Conservation (phyloP, 2,329 filamentous ascomycete species). For the Talaromyces sp. region DNA sequence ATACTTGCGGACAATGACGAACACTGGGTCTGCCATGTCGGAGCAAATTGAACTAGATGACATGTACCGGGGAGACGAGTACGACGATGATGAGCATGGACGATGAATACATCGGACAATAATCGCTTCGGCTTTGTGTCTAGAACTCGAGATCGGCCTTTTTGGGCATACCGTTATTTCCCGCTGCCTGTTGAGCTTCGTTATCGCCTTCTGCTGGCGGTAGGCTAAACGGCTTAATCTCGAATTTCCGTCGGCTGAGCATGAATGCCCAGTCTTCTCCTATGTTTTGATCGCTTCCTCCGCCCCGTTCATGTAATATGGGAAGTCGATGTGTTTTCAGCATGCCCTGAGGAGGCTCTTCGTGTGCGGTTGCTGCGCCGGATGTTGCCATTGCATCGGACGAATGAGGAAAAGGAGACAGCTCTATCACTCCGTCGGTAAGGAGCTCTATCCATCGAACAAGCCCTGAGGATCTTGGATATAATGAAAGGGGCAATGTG, state of each 20-base stretch:
- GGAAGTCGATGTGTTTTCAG: conserved; percentile 78
- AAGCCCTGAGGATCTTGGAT: conserved; percentile 68
- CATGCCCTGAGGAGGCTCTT: conserved; percentile 80
- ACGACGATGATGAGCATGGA: conserved; percentile 20
- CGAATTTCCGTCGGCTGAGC: conserved; percentile 74
- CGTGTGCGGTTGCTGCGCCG: conserved; percentile 51
- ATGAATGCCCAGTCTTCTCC: conserved; percentile 88
- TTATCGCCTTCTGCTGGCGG: conserved; percentile 77
- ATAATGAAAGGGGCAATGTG: conserved; percentile 74
- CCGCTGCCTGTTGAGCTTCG: conserved; percentile 50
- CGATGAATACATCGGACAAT: background rate
- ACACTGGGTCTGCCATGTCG: conserved; percentile 49
- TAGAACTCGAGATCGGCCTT: conserved; percentile 74
- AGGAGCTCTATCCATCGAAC: conserved; percentile 82
- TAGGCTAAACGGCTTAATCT: conserved; percentile 82
- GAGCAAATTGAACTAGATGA: conserved; percentile 61
- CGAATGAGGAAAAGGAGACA: conserved; percentile 66
- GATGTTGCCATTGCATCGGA: conserved; percentile 48
- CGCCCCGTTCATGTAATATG: conserved; percentile 81
- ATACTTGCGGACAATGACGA: conserved; percentile 54
- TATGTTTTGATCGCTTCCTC: conserved; percentile 64
- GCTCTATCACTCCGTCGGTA: conserved; percentile 78
- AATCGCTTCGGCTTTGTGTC: background rate
- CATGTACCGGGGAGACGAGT: conserved; percentile 46
- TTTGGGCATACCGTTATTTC: conserved; percentile 42